Evolutionary conservation across 2,329 filamentous ascomycete genomes (phyloP).

Genomic region (Nemania sp.): DNA sequence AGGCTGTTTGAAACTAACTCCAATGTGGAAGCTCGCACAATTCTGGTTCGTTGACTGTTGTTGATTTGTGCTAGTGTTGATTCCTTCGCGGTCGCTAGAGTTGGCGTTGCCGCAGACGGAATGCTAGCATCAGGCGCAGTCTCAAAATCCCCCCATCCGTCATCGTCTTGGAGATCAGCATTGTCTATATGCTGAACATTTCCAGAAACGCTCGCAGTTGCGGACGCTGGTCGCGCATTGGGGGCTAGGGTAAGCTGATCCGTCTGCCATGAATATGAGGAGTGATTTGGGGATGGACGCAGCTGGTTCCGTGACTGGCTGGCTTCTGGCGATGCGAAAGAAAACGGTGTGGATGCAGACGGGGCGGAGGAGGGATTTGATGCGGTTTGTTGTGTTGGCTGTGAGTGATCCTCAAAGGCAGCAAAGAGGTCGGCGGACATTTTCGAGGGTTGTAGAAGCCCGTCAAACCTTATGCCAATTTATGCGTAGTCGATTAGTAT

Average conservation of each 20-base stretch:
- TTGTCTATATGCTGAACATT: slow-evolving; percentile 25
- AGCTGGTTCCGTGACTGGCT: slow-evolving; percentile 37
- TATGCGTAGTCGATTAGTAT: no score
- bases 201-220: slow-evolving; percentile 12
- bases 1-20: slow-evolving; percentile 59
- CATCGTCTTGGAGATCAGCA: slow-evolving; percentile 60
- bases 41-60: slow-evolving; percentile 33
- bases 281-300: slow-evolving; percentile 13
- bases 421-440: slow-evolving; percentile 71
- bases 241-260: slow-evolving; percentile 32
- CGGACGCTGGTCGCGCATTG: slow-evolving; percentile 18
- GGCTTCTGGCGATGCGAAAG: slow-evolving; percentile 22
- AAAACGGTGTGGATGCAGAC: slow-evolving; percentile 23
- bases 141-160: slow-evolving; percentile 71
- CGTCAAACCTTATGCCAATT: no score
- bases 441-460: slow-evolving; percentile 7
- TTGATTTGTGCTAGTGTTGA: slow-evolving; percentile 16
- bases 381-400: slow-evolving; percentile 29
- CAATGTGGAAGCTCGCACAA: slow-evolving; percentile 54
- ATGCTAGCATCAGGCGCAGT: slow-evolving; percentile 48
- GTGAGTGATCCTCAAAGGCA: slow-evolving; percentile 58
- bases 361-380: slow-evolving; percentile 13
- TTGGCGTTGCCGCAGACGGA: slow-evolving; percentile 19
- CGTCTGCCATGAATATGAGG: slow-evolving; percentile 30
- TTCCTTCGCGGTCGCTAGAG: neutral